Base-by-base conservation (phyloP, 768 basidiomycete species). In the Pleurotus djamor region DNA sequence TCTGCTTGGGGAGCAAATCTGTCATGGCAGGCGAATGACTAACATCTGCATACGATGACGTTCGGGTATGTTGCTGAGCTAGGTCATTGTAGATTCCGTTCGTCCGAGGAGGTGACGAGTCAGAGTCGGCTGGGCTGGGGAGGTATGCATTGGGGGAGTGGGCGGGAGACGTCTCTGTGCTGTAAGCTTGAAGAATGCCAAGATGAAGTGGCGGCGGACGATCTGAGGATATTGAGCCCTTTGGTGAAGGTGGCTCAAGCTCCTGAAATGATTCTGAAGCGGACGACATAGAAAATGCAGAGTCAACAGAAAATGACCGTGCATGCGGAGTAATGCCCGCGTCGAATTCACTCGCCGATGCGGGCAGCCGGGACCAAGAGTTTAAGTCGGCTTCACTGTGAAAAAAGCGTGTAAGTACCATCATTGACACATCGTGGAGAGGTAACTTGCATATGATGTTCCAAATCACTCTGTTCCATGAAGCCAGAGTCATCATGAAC, bases 1-100 rank as follows among this genome's bases (percentile, higher is more conserved):
- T 94, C 73, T 95, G 92, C 77, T 93, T 95, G 36, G 78, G 77
- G 34, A 87, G 68, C 34, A 58, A 52, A 10, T 72, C 75, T 49
- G 69, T 67, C 56, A 74, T 76, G 38, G 68, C 69, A 60, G 74
- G 68, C 61, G 63, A 72, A 61, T 66, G 74, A 55, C 67, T 67
- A 62, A 70, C 79, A 44, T 67, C 76, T 57, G 75, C 81, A 64
- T 78, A 77, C 10, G 85, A 85, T 61, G 85, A 77, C 67, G 81
- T 78, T 34, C 83, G 76, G 43, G 72, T 74, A 65, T 83, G 85
- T 49, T 73, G 68, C 59, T 61, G 69, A 47, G 65, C 50, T 41
- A 57, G 48, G 28, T 52, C 72, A 48, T 80, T 79, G 41, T 84
- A 83, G 49, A 77, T 76, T 37, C 54, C 54, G 33, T 56, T 56